Base-by-base conservation (phyloP, 805 yeast genomes). In the Diddensiella santjacobensis region DNA sequence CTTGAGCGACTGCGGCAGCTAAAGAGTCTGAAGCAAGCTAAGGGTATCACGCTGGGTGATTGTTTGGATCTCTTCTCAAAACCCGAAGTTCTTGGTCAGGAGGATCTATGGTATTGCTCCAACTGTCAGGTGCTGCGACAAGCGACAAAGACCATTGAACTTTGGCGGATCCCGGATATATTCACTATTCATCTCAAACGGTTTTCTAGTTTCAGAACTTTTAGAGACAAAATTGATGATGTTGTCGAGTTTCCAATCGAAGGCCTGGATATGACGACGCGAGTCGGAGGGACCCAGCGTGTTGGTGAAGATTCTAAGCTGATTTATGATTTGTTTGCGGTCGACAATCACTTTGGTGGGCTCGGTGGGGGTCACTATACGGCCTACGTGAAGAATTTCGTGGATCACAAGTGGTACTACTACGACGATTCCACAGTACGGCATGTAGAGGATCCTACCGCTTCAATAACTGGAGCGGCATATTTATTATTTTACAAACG, bases 281-380 rank as follows among this genome's bases (percentile, higher is more conserved):
- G 80, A 56, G 73, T 87, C 3, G 72, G 70, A 2, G 63, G 45
- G 22, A 46, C 36, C 10, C 50, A 43, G 15, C n/a, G n/a, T n/a
- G 31, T 26, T 26, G 31, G 30, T 13, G 22, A 48, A 57, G 18
- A 53, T 51, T 42, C 60, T 17, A 58, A 3, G 47, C 57, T 66
- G n/a, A 62, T 86, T 1, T 91, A 91, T 65, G 98, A 93, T 62
- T 70, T 93, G 53, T 74, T 87, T 58, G 98, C 93, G 0, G 96
- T 93, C 19, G 98, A 90, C 63, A 93, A 91, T 63, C 99, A 93
- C 62, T 89, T 75, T 63, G 99, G 98, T 44, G 96, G 97, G 0
- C 71, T 91, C 17, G 97, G 98, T 0, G 98, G 98, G 3, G 98
- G 99, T 1, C 98, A 93, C 70, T 91, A 93, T 66, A 93, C 99